Conservation (phyloP, 257 asterid species). For the Solanum arcanum region DNA sequence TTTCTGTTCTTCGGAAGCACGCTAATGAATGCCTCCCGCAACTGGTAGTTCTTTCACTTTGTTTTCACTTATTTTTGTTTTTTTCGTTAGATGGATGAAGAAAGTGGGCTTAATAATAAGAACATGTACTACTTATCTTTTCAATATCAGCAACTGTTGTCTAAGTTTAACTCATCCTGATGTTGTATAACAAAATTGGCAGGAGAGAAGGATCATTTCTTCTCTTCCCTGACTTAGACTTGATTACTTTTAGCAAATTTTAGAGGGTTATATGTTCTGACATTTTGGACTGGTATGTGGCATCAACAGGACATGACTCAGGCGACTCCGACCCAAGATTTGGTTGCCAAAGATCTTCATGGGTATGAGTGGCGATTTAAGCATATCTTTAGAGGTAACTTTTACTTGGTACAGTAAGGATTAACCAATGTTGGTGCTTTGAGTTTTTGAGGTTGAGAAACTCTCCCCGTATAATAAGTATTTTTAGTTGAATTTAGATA, state of each 20-base stretch:
- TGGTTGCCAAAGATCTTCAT: conserved; percentile 74
- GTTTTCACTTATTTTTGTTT: not conserved
- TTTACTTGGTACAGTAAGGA: not conserved
- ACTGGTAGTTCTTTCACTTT: conserved; percentile 27
- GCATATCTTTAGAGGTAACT: conserved; percentile 77
- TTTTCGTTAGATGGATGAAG: not conserved
- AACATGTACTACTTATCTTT: not conserved
- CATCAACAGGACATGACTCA: conserved; percentile 62
- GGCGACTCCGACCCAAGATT: conserved; percentile 72
- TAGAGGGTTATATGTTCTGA: not conserved
- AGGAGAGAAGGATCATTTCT: not conserved
- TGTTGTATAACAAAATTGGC: not conserved
- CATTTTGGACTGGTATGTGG: not conserved
- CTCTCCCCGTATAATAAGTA: not conserved
- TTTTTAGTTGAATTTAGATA: not conserved
- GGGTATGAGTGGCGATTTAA: conserved; percentile 89
- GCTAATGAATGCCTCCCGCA: conserved; percentile 86
- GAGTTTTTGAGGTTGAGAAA: not conserved
- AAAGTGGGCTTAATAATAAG: not conserved
- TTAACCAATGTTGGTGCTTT: not conserved
- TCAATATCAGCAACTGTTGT: not conserved
- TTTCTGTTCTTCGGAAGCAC: conserved; percentile 83
- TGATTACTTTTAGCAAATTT: not conserved
- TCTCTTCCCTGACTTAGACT: not conserved
- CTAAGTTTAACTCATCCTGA: not conserved